Base-by-base conservation (phyloP, 2,329 filamentous ascomycete genomes). In the Rhynchosporium graminicola region DNA sequence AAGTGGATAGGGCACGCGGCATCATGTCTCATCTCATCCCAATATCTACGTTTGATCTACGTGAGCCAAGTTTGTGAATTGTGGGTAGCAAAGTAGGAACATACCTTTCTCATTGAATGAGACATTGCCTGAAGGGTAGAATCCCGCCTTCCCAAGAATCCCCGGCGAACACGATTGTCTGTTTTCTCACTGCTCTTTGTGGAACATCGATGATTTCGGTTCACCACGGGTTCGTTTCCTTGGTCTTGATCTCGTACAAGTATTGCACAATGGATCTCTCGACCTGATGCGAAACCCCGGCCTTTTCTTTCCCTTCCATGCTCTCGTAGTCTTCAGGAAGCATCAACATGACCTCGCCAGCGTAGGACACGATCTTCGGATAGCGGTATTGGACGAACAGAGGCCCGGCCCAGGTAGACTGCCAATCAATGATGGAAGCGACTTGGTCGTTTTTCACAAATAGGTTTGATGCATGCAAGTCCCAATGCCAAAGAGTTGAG, bases 401-500 rank as follows among this genome's bases (percentile, higher is more conserved):
- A 54, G 62, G 63, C 12, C 60, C 61, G 61, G 58, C 61, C 61
- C 57, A 63, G 20, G 13, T 51, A 51, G 28, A 33, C 48, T 61
- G 59, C 77, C 57, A 80, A 66, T 80, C 76, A 57, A 80, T 78
- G 6, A 80, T 57, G 57, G 73, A 71, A 9, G 75, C 74, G 40
- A 80, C 73, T 47, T 64, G 67, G 42, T 68, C 66, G 28, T 72
- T 63, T 15, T 75, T 40, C 29, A 78, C 71, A 63, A 79, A 79
- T 20, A 79, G 67, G 60, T 78, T 80, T 3, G 68, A 67, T 15
- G 73, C 61, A 65, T 76, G 74, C 31, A 79, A 66, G 67, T 79
- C 76, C 33, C 65, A 69, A 69, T 80, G 76, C 75, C 73, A 78
- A 40, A 80, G 61, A n/a, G 71, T 71, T 12, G 76, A 47, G 45